A percentile compares a stretch with the other conserved stretches of the same genome.
phyloP scores from a whole-genome alignment of 352 stramenopile species.

The Phytophthora palmivora region DNA sequence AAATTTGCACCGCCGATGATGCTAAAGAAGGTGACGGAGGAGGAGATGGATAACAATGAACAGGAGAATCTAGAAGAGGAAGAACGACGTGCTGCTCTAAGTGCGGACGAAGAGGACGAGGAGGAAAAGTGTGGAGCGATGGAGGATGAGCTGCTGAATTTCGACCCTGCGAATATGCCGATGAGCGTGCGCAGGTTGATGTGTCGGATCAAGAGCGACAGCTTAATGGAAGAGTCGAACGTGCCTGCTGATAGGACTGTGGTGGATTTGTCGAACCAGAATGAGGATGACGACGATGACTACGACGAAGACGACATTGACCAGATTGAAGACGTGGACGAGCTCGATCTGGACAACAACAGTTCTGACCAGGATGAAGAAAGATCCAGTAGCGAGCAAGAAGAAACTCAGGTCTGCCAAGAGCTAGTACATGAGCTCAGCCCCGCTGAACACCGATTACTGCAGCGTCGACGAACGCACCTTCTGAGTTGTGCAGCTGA shows the following conservation, averaged over 20 bases:
- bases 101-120: conserved; percentile 9
- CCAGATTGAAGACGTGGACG: conserved; percentile 22
- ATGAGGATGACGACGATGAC: conserved; percentile 36
- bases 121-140: conserved; percentile 6
- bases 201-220: conserved; percentile 57
- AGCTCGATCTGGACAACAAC: conserved; percentile 29
- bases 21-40: conserved; percentile 20
- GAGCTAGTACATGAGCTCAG: conserved; percentile 28
- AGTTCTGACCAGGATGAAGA: conserved; percentile 9
- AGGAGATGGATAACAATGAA: conserved; percentile 40
- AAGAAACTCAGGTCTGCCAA: conserved; percentile 15
- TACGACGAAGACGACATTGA: conserved; percentile 22
- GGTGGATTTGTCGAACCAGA: conserved; percentile 45
- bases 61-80: conserved; percentile 47
- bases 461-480: conserved; percentile 26
- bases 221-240: conserved; percentile 30
- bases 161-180: conserved; percentile 49
- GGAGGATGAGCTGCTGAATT: conserved; percentile 42
- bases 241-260: conserved; percentile 9
- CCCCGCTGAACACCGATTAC: conserved; percentile 21
- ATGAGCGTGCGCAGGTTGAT: conserved; percentile 62
- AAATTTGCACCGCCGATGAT: conserved; percentile 29
- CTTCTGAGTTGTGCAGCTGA: conserved; percentile 43
- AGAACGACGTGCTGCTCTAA: conserved; percentile 28
- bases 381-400: conserved; percentile 19